Conservation (phyloP, 352 stramenopile genomes). For the Phytophthora ramorum region DNA sequence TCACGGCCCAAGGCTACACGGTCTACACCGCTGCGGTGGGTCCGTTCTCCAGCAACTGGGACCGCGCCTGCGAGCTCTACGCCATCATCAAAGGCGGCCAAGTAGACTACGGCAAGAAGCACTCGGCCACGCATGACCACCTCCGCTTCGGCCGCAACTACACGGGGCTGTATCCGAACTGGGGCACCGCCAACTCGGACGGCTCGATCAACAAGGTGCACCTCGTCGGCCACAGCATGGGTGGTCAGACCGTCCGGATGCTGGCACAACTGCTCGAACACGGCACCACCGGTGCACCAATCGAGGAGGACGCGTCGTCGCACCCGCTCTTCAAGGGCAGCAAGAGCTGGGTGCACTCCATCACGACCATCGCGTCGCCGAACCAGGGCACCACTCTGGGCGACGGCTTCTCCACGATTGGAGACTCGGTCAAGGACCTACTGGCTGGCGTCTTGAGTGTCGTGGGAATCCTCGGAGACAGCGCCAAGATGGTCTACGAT, state of each 20-base stretch:
- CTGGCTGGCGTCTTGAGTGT: slow-evolving; percentile 36
- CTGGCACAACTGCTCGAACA: slow-evolving; percentile 64
- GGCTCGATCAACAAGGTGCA: slow-evolving; percentile 72
- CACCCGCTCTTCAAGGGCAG: slow-evolving; percentile 61
- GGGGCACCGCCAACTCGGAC: slow-evolving; percentile 52
- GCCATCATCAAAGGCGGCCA: slow-evolving; percentile 63
- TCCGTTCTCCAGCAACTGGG: slow-evolving; percentile 67
- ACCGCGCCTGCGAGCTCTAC: slow-evolving; percentile 72
- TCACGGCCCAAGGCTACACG: slow-evolving; percentile 47
- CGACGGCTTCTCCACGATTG: slow-evolving; percentile 49
- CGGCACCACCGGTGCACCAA: slow-evolving; percentile 49
- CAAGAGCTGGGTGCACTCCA: slow-evolving; percentile 71
- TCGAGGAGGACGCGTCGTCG: slow-evolving; percentile 33
- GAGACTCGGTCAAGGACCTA: slow-evolving; percentile 44
- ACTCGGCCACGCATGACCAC: slow-evolving; percentile 51
- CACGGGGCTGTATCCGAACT: slow-evolving; percentile 63
- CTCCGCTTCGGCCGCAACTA: slow-evolving; percentile 51
- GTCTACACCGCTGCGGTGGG: slow-evolving; percentile 63
- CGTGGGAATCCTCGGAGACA: slow-evolving; percentile 35
- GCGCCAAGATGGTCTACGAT: slow-evolving; percentile 46
- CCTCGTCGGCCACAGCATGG: slow-evolving; percentile 83
- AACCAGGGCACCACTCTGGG: slow-evolving; percentile 69
- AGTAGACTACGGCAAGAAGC: slow-evolving; percentile 62
- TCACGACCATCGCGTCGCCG: slow-evolving; percentile 68
- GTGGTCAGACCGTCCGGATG: slow-evolving; percentile 81